These are phyloP conservation scores for Aspergillus ellipticus DNA, from an alignment of 495 filamentous ascomycete genomes.

Conservation along the genomic window DNA sequence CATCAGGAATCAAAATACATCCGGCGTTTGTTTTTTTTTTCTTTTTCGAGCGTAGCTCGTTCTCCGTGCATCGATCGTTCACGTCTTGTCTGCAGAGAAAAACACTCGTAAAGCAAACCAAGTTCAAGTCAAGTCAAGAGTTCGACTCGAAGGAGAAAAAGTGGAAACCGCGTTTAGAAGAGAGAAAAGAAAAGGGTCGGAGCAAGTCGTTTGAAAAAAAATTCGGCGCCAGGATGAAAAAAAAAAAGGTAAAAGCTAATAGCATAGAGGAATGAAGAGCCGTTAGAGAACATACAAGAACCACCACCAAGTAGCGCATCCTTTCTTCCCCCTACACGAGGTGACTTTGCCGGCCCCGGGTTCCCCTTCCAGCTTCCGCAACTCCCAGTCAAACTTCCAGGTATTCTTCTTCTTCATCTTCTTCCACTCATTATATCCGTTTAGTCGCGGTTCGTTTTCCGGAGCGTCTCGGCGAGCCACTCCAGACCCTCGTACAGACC, in stretches of 20 bases:
- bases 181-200: conserved; percentile 6
- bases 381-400: conserved; percentile 41
- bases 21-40: no score
- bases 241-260: conserved; percentile 45
- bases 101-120: no score
- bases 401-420: conserved; percentile 44
- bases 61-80: neutral
- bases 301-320: conserved; percentile 31
- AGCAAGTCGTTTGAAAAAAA: conserved; percentile 26
- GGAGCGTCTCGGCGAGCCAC: conserved; percentile 94
- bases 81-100: neutral
- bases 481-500: conserved; percentile 99
- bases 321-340: conserved; percentile 26
- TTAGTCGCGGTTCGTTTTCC: conserved; percentile 85
- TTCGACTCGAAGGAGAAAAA: conserved; percentile 6
- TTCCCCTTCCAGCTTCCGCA: conserved; percentile 41
- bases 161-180: conserved; percentile 7
- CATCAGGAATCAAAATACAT: neutral
- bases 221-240: conserved; percentile 17
- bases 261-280: conserved; percentile 42
- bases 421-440: conserved; percentile 38
- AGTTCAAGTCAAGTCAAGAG: no score
- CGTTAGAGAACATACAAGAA: conserved; percentile 40
- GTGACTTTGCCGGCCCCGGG: conserved; percentile 29
- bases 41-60: no score